Conservation (phyloP, 306 rosid species). For the Canavalia gladiata region DNA sequence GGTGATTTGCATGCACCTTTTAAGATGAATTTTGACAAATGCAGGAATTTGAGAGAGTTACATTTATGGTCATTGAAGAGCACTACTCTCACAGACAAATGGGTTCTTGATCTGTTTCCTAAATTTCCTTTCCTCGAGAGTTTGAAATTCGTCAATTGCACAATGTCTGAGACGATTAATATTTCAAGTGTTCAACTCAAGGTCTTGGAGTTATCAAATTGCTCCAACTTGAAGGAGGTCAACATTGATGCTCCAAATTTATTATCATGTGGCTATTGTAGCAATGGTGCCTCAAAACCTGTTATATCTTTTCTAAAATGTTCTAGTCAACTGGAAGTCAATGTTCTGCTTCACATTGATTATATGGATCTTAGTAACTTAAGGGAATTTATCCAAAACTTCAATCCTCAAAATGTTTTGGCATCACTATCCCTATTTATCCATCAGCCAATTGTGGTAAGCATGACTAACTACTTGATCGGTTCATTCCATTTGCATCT, state of each 20-base stretch:
- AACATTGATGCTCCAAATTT: constrained; percentile 49
- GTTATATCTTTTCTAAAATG: constrained; percentile 18
- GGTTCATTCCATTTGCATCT: constrained; percentile 7
- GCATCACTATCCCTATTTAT: constrained; percentile 9
- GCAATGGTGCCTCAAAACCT: constrained; percentile 1
- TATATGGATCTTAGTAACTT: not conserved
- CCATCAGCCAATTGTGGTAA: not conserved
- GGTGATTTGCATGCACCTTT: not conserved
- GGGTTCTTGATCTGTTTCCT: constrained; percentile 43
- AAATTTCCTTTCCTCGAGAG: constrained; percentile 50
- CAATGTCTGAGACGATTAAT: constrained; percentile 43
- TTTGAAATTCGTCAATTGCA: constrained; percentile 20
- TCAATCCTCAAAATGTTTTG: constrained; percentile 40
- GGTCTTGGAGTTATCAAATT: constrained; percentile 19
- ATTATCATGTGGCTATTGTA: not conserved
- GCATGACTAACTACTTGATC: constrained; percentile 13
- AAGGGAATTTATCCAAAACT: constrained; percentile 38
- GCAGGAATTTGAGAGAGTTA: constrained; percentile 41
- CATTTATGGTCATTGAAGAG: not conserved
- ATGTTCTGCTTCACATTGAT: not conserved
- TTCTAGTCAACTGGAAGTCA: constrained; percentile 41
- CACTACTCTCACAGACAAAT: constrained; percentile 13
- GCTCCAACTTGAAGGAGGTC: constrained; percentile 37
- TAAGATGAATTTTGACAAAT: constrained; percentile 13
- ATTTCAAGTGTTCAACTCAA: constrained; percentile 47